A percentile compares a stretch with the other conserved stretches of the same genome.
Evolutionary conservation across 177 flowering plant genomes (phyloP).

Genomic region (Telopea speciosissima): DNA sequence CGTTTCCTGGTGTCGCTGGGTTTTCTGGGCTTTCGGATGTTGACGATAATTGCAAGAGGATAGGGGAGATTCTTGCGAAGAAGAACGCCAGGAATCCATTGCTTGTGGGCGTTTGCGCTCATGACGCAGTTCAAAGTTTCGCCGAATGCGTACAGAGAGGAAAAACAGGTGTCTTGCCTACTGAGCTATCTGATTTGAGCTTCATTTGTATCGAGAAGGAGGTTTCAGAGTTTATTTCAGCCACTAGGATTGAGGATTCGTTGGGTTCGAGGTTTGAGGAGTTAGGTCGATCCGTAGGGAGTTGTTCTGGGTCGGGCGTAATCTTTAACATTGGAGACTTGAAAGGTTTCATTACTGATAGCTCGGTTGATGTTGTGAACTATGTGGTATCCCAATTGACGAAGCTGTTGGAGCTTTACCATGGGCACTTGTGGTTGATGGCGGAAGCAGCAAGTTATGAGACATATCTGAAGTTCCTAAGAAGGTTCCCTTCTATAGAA

Average conservation of each 20-base stretch:
- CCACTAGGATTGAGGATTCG: conserved; percentile 18
- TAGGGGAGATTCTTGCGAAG: conserved; percentile 52
- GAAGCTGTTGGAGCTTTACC: conserved; percentile 34
- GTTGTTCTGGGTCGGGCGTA: conserved; percentile 41
- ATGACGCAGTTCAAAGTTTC: conserved; percentile 45
- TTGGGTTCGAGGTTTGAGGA: conserved; percentile 34
- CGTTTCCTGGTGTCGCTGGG: conserved; percentile 31
- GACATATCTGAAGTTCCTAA: conserved; percentile 50
- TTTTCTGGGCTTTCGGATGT: conserved; percentile 13
- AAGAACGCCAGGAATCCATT: conserved; percentile 64
- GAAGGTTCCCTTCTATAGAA: conserved; percentile 55
- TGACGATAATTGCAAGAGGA: conserved; percentile 46
- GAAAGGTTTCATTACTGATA: conserved; percentile 38
- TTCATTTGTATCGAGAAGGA: conserved; percentile 43
- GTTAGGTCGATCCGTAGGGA: conserved; percentile 25
- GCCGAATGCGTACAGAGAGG: conserved; percentile 31
- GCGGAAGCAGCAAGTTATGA: conserved; percentile 54
- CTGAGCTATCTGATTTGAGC: conserved; percentile 39
- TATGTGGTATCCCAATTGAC: conserved; percentile 38
- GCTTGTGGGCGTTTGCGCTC: conserved; percentile 61
- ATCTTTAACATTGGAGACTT: conserved; percentile 64
- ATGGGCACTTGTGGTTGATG: conserved; percentile 58
- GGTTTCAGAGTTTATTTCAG: conserved; percentile 23
- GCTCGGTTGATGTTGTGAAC: conserved; percentile 21
- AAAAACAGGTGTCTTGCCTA: conserved; percentile 29